Evolutionary conservation across 2,329 filamentous ascomycete genomes (phyloP), one percentile per base, ranked within the genome.

Genomic region (Venturia carpophila): DNA sequence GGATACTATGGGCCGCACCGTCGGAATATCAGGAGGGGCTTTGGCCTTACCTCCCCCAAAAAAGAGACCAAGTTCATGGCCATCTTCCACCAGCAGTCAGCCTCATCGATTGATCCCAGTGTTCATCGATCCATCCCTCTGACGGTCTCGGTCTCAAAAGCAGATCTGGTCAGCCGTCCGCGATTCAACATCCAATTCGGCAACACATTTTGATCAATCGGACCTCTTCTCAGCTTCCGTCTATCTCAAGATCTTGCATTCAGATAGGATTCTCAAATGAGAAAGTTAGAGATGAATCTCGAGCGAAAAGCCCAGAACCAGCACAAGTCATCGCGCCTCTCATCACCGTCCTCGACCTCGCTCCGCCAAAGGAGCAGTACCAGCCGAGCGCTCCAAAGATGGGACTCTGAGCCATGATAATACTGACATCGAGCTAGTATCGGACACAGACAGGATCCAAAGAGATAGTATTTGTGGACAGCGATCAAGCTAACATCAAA

Each of bases 131-230:
- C 30, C 30, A 34, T 34, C 30, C 6, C 30, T 34, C n/a, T n/a
- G n/a, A n/a, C n/a, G n/a, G n/a, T n/a, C n/a, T n/a, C n/a, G n/a
- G n/a, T n/a, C n/a, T n/a, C 30, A 34, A 34, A 6, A 34, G 30
- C 30, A 34, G 30, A 34, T n/a, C 30, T 34, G 30, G 30, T 6
- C 30, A 6, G 3, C 30, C 30, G 30, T 34, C 30, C 30, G 3
- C 30, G 30, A 34, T 34, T 6, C 30, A 6, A 3, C 6, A 6
- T 34, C 30, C 3, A 73, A 70, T 88, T 87, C 24, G 86, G 85
- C 58, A 85, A 65, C 5, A 75, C 30, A 34, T 34, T 6, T 34
- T 34, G 30, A 34, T 34, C 30, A 34, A 34, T 34, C 6, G 30
- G 30, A 34, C 30, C 30, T 34, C 30, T 34, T 34, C 6, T 34